Percentiles rank a stretch among this genome's conserved stretches.
These are phyloP conservation scores for Cutaneotrichosporon cavernicola DNA, from an alignment of 1,284 basidiomycete genomes.

Conservation along the genomic window DNA sequence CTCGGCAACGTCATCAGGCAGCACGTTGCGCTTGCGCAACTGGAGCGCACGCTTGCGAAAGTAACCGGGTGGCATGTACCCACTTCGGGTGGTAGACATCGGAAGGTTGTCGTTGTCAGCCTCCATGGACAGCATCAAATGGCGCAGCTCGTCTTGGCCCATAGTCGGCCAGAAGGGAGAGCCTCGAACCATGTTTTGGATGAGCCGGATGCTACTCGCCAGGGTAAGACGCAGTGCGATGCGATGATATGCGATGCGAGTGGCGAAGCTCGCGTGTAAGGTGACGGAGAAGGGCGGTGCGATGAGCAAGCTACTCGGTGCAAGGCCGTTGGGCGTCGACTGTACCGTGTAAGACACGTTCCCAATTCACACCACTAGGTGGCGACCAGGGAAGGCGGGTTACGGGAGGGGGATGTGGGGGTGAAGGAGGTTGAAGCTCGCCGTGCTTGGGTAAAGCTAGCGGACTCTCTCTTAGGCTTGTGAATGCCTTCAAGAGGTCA, in stretches of 20 bases:
- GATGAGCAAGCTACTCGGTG: not conserved
- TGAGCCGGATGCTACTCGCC: not conserved
- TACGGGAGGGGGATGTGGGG: not conserved
- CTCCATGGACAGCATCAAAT: not conserved
- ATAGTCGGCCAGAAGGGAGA: not conserved
- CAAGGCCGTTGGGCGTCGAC: not conserved
- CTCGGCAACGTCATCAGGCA: not conserved
- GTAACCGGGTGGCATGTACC: not conserved
- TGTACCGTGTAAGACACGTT: not conserved
- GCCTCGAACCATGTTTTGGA: not conserved
- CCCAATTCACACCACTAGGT: not conserved
- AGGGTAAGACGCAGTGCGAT: not conserved
- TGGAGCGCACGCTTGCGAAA: not conserved
- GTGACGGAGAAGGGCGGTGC: not conserved
- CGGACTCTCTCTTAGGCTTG: not conserved
- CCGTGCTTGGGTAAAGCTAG: not conserved
- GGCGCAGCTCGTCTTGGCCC: not conserved
- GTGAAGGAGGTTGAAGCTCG: slow-evolving; percentile 2
- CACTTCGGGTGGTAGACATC: not conserved
- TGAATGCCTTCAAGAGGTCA: slow-evolving; percentile 4
- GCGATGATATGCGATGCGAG: not conserved
- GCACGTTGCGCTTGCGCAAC: not conserved
- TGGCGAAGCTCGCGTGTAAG: not conserved
- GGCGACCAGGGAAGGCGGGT: not conserved
- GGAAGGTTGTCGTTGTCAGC: not conserved